phyloP scores from a whole-genome alignment of 2,329 filamentous ascomycete species.

The Fusarium pininemorale region DNA sequence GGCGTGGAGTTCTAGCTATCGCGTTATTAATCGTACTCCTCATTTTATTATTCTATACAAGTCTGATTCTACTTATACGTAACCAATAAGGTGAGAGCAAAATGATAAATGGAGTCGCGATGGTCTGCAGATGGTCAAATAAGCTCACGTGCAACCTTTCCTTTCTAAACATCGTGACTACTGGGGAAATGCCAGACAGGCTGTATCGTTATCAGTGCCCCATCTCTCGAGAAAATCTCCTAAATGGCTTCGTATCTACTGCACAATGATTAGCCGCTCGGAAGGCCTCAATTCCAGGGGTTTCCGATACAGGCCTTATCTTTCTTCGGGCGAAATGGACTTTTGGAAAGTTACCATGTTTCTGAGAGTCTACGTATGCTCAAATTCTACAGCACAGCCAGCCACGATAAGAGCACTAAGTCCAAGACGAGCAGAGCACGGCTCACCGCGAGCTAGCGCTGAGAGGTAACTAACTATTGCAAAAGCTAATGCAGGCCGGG shows the following conservation, averaged over 20 bases:
- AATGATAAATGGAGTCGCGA: too few species aligned
- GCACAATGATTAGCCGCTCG: background rate
- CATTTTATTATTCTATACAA: background rate
- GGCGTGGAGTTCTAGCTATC: background rate
- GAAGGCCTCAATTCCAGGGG: background rate
- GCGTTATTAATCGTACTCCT: background rate
- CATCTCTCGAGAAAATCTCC: background rate
- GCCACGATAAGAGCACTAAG: background rate
- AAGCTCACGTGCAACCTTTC: background rate
- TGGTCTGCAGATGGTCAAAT: accelerated
- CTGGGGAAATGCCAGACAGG: accelerated
- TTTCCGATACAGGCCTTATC: background rate
- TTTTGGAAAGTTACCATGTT: background rate
- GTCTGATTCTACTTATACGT: background rate
- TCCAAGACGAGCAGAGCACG: background rate
- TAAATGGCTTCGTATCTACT: too few species aligned
- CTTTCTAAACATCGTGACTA: background rate
- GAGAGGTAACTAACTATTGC: background rate
- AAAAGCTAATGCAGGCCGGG: background rate
- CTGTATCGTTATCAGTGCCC: too few species aligned
- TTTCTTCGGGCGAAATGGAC: background rate
- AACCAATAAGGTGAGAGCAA: accelerated
- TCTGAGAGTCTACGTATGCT: background rate
- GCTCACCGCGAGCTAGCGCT: background rate
- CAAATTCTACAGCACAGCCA: background rate